Base-by-base conservation (phyloP, 2,329 filamentous ascomycete genomes). In the Penicillium sp. region DNA sequence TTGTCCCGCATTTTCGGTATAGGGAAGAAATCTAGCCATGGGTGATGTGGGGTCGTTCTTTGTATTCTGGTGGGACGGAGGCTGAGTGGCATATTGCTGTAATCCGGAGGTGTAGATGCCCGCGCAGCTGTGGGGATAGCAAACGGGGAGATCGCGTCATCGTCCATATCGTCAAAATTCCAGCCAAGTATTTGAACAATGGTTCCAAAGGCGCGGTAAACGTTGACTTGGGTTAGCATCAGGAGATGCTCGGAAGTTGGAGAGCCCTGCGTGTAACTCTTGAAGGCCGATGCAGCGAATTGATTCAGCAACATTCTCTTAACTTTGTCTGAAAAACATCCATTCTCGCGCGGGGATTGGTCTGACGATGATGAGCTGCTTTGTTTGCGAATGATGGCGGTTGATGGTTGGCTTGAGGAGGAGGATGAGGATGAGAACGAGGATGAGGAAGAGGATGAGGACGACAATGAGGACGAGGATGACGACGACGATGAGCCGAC, bases 1-100 rank as follows among this genome's bases (percentile, higher is more conserved):
- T 81, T 80, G 61, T 82, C 79, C 19, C 80, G 73, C 43, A 79
- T 66, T 7, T 65, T 64, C 0, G 79, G 76, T 22, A 75, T 52
- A 11, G 71, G 71, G 52, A 73, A 73, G 59, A 73, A 73, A 40
- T 75, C 73, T 33, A 75, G 55, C 73, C 73, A 75, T 0, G 80
- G 79, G 63, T 82, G 80, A 56, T 82, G 80, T 6, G 70, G 66
- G 0, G 73, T 67, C 0, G 67, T 67, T 22, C 65, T 63, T 57
- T 82, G 80, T 4, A 80, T 25, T 7, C 55, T 59, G 0, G 80
- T 82, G 1, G 79, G 80, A 13, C 70, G 72, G 0, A 79, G 71
- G 22, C 60, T 66, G 0, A 58, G 49, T 1, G 75, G 75, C 4
- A 76, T 56, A 3, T 57, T 25, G 60, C 35, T 57, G n/a, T 48